Evolutionary conservation across 345 rosid genomes (phyloP).

Genomic region (Ailanthus altissimus): DNA sequence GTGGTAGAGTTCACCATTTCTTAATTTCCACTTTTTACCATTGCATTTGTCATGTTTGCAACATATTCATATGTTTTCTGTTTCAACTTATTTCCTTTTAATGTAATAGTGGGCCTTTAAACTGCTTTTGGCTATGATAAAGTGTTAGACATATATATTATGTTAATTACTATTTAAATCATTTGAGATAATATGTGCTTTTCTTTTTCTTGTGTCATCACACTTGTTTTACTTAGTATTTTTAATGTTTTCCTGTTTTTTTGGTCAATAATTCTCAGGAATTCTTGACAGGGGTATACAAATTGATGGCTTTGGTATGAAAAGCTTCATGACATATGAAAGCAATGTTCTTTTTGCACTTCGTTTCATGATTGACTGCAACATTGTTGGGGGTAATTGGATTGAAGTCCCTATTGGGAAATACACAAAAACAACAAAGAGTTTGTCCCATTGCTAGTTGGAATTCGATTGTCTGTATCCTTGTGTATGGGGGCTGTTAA

Average conservation of each 20-base stretch:
- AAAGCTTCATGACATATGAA: conserved; percentile 90
- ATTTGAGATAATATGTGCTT: background rate
- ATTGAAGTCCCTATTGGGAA: conserved; percentile 88
- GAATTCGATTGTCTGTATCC: conserved; percentile 98
- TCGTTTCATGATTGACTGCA: conserved; percentile 92
- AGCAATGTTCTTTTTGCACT: conserved; percentile 93
- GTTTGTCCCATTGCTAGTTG: conserved; percentile 74
- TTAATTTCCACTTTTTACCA: background rate
- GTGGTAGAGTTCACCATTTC: conserved; percentile 49
- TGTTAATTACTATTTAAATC: background rate
- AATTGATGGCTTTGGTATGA: conserved; percentile 87
- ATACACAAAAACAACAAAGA: conserved; percentile 65
- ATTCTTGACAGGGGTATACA: conserved; percentile 96
- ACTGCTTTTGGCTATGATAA: background rate
- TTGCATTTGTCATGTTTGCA: background rate
- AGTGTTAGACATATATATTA: background rate
- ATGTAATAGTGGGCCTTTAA: background rate
- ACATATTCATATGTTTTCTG: background rate
- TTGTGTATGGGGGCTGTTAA: conserved; percentile 19
- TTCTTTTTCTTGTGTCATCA: background rate
- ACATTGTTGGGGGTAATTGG: conserved; percentile 97
- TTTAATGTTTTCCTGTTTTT: background rate
- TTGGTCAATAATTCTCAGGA: conserved; percentile 43
- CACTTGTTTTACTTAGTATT: background rate
- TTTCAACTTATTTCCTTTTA: background rate